Evolutionary conservation across 129 eudicot genomes (phyloP).

Genomic region (Artemisia argyi): DNA sequence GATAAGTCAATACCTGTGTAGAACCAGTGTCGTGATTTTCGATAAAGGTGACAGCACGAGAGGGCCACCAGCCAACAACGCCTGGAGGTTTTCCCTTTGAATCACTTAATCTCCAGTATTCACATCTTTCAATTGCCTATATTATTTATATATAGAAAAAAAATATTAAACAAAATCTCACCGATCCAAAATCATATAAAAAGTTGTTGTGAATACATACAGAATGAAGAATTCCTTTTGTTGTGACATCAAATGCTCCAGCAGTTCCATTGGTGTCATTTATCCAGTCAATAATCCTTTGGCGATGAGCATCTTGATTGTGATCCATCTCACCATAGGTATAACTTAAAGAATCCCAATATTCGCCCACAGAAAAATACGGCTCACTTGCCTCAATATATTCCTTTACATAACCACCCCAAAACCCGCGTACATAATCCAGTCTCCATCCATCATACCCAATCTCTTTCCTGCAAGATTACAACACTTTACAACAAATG

Average conservation of each 20-base stretch:
- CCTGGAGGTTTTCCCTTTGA: slow-evolving; percentile 95
- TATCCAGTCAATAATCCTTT: slow-evolving; percentile 94
- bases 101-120: slow-evolving; percentile 94
- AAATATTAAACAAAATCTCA: not conserved
- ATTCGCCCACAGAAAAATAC: slow-evolving; percentile 92
- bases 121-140: slow-evolving; percentile 91
- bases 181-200: not conserved
- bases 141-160: not conserved
- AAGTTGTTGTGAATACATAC: slow-evolving; percentile 41
- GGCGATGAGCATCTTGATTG: slow-evolving; percentile 93
- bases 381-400: slow-evolving; percentile 82
- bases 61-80: slow-evolving; percentile 99
- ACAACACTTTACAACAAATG: not conserved
- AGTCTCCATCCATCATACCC: slow-evolving; percentile 99
- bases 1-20: slow-evolving; percentile 65
- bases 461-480: slow-evolving; percentile 65
- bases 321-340: slow-evolving; percentile 92
- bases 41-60: slow-evolving; percentile 96
- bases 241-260: slow-evolving; percentile 98
- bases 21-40: slow-evolving; percentile 99
- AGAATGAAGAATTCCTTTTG: slow-evolving; percentile 94
- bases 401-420: slow-evolving; percentile 99
- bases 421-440: slow-evolving; percentile 91
- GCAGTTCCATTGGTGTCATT: slow-evolving; percentile 79
- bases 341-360: slow-evolving; percentile 96